A percentile compares a stretch with the other conserved stretches of the same genome.
phyloP scores from a whole-genome alignment of 2,329 filamentous ascomycete genomes.

The Diaporthe sp. region DNA sequence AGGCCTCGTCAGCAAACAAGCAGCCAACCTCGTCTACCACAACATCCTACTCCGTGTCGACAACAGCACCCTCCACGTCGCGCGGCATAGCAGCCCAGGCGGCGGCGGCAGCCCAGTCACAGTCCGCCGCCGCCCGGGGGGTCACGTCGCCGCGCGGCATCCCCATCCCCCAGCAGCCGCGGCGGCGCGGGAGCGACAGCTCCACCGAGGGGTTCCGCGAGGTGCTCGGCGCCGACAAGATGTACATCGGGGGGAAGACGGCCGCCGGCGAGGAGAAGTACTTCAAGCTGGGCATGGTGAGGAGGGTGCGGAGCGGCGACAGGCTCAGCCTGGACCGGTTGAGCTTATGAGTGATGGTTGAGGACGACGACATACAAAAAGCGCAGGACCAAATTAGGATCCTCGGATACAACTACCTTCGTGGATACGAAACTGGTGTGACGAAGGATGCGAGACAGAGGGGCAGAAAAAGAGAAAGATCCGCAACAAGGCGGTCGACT shows the following conservation, averaged over 20 bases:
- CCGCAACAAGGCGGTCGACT: background rate
- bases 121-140: slow-evolving; percentile 34
- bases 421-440: background rate
- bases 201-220: slow-evolving; percentile 83
- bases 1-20: slow-evolving; percentile 54
- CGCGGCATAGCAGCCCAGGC: slow-evolving; percentile 49
- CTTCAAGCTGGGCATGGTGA: slow-evolving; percentile 84
- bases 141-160: slow-evolving; percentile 47
- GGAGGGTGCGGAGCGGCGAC: slow-evolving; percentile 79
- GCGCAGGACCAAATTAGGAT: background rate
- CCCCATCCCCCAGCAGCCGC: slow-evolving; percentile 56
- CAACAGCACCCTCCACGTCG: slow-evolving; percentile 46
- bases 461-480: background rate
- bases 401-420: background rate
- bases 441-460: background rate
- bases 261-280: slow-evolving; percentile 84
- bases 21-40: slow-evolving; percentile 48
- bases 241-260: slow-evolving; percentile 85
- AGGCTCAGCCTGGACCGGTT: slow-evolving; percentile 80
- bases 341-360: slow-evolving; percentile 69
- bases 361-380: background rate
- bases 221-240: slow-evolving; percentile 79
- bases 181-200: slow-evolving; percentile 79
- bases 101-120: slow-evolving; percentile 45
- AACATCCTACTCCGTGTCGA: slow-evolving; percentile 44